Evolutionary conservation across 108 stramenopile species (phyloP), one percentile per base, ranked within the genome.

Genomic region (Cyclostephanos invisitatus): DNA sequence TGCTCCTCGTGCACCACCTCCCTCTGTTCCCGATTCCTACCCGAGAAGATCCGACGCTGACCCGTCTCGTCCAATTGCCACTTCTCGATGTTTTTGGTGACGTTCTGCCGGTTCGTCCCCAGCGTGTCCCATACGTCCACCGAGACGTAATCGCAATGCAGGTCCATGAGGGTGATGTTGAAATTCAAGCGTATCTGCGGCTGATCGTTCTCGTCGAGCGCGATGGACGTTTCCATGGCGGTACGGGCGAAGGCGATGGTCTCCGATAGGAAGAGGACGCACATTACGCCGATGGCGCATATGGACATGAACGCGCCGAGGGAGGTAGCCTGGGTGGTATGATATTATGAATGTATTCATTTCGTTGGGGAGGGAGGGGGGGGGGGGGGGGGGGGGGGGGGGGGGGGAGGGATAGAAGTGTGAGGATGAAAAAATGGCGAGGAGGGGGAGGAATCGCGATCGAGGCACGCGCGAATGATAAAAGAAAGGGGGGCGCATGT

Each of bases 41-140:
- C 97, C 57, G 91, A 84, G 70, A 93, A 97, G 35, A 91, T 83
- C n/a, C 93, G 74, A 21, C 87, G 71, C 58, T 86, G 62, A 1
- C 98, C 97, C 7, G 68, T 47, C 25, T 86, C 85, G 66, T 97
- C 92, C 18, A 97, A 38, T 73, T 97, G 96, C 98, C 98, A 98
- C 84, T 97, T 98, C 78, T 97, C 92, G n/a, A 98, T 90, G 68
- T 98, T 98, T 64, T 94, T 92, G 73, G 96, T 98, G 6, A 98
- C 93, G 79, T 98, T 98, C 73, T 97, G 92, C 28, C 89, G 85
- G 77, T 97, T 96, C 10, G 97, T 98, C 36, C 98, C 98, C 55
- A 95, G 77, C 46, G 92, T 90, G 68, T 94, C 96, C 89, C 88
- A 91, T 0, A 94, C 94, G 75, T 94, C 97, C n/a, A 96, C 91